Percentiles rank a stretch among this genome's conserved stretches.
Evolutionary conservation across 2,329 filamentous ascomycete genomes (phyloP).

Genomic region (Waltergamsia citrina): DNA sequence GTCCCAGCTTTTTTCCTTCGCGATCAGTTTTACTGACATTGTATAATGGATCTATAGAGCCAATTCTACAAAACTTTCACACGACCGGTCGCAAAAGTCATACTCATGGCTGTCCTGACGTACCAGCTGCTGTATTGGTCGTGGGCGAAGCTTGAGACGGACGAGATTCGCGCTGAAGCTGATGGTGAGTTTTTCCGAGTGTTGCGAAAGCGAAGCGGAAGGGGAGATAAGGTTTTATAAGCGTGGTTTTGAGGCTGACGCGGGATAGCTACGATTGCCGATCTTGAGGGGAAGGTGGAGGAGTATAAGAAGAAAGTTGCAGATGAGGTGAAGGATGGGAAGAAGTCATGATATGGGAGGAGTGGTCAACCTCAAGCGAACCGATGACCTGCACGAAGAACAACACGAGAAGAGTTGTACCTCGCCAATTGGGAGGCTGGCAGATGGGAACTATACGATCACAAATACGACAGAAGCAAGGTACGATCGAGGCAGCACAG

Average conservation of each 20-base stretch:
- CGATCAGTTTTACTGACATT: too few relatives aligned
- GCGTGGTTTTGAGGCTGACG: not conserved
- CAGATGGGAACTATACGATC: too few relatives aligned
- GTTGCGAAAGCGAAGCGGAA: not conserved
- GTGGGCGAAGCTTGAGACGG: constrained; percentile 65
- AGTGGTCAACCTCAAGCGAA: too few relatives aligned
- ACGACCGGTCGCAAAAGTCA: constrained; percentile 62
- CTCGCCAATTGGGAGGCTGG: too few relatives aligned
- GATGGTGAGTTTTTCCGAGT: constrained; percentile 37
- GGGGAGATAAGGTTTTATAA: constrained; percentile 7
- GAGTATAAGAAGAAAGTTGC: constrained; percentile 17
- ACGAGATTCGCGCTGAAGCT: constrained; percentile 54
- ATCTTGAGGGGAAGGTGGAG: constrained; percentile 26
- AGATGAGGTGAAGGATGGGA: constrained; percentile 7
- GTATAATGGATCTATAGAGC: constrained; percentile 30
- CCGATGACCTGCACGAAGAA: too few relatives aligned
- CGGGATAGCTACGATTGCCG: constrained; percentile 19
- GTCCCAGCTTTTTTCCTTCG: not conserved
- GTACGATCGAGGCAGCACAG: too few relatives aligned
- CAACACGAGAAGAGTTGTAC: too few relatives aligned
- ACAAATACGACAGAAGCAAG: too few relatives aligned
- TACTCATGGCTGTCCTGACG: constrained; percentile 65
- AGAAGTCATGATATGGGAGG: constrained; percentile 11
- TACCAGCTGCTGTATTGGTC: constrained; percentile 70
- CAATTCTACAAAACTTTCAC: constrained; percentile 69